A percentile compares a stretch with the other conserved stretches of the same genome.
Evolutionary conservation across 1,284 basidiomycete species (phyloP).

Genomic region (Acaromyces ingoldii): DNA sequence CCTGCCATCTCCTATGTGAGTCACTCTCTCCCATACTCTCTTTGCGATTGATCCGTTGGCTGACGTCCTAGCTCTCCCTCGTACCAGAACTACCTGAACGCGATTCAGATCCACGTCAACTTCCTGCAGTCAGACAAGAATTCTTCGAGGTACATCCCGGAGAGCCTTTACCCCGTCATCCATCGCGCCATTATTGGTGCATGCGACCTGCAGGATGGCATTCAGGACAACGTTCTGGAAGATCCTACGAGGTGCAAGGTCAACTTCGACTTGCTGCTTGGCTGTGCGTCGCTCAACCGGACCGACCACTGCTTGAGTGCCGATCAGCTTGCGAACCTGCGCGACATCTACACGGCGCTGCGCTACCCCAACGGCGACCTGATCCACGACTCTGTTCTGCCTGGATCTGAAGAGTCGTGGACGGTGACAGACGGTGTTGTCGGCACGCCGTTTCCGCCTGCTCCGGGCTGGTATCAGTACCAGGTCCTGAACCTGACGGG

Average conservation of each 20-base stretch:
- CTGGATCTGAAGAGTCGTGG: conserved; percentile 20
- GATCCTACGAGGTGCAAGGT: conserved; percentile 19
- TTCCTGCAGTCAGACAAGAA: conserved; percentile 12
- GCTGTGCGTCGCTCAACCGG: neutral
- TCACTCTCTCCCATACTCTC: too few species aligned
- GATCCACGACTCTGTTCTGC: conserved; percentile 20
- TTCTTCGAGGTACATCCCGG: conserved; percentile 15
- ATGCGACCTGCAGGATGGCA: conserved; percentile 25
- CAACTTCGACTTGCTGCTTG: conserved; percentile 1
- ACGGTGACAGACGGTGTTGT: conserved; percentile 10
- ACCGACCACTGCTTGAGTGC: conserved; percentile 13
- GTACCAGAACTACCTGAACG: conserved; percentile 26
- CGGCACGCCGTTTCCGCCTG: conserved; percentile 13
- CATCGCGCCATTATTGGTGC: conserved; percentile 15
- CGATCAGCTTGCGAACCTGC: conserved; percentile 20
- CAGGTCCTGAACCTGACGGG: conserved; percentile 20
- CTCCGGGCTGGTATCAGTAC: conserved; percentile 22
- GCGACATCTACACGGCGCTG: conserved; percentile 15
- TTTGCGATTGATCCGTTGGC: too few species aligned
- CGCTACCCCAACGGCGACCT: conserved; percentile 6
- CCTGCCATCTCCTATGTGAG: too few species aligned
- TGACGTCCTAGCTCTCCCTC: too few species aligned
- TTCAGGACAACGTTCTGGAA: conserved; percentile 22
- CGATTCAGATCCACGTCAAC: conserved; percentile 31
- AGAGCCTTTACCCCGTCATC: conserved; percentile 14